Evolutionary conservation across 495 filamentous ascomycete genomes (phyloP).

Genomic region (Aspergillus cavernicola): DNA sequence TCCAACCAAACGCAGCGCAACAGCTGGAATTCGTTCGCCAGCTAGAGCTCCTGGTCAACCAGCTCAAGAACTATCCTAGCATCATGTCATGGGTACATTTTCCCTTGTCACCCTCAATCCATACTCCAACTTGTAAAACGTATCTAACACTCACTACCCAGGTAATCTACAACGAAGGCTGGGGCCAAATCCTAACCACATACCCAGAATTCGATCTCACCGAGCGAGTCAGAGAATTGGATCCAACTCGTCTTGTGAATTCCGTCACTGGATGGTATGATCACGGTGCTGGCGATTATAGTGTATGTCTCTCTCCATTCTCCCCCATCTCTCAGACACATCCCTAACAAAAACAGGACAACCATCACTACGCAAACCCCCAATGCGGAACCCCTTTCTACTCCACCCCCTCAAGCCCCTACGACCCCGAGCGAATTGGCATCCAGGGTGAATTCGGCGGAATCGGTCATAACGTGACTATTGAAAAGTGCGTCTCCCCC

Average conservation of each 20-base stretch:
- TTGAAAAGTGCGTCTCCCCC: conserved; percentile 38
- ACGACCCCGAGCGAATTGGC: conserved; percentile 57
- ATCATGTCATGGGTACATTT: conserved; percentile 47
- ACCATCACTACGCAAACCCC: conserved; percentile 68
- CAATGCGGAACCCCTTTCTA: conserved; percentile 66
- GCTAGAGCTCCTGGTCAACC: conserved; percentile 55
- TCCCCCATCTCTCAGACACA: not conserved
- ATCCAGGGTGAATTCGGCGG: conserved; percentile 69
- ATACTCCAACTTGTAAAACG: not conserved
- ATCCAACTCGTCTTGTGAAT: conserved; percentile 60
- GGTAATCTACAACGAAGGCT: conserved; percentile 71
- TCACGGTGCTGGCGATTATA: conserved; percentile 57
- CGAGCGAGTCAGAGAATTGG: conserved; percentile 47
- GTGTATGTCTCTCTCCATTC: conserved; percentile 22
- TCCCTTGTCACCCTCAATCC: conserved; percentile 12
- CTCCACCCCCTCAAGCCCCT: conserved; percentile 51
- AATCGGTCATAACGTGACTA: conserved; percentile 57
- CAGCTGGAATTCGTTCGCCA: conserved; percentile 61
- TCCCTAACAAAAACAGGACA: conserved; percentile 42
- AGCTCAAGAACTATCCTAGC: conserved; percentile 59
- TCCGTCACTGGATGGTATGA: conserved; percentile 59
- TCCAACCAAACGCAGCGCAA: conserved; percentile 42
- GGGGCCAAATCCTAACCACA: conserved; percentile 52
- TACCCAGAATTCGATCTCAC: conserved; percentile 56
- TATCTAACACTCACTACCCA: conserved; percentile 17